Base-by-base conservation (phyloP, 1,284 basidiomycete species). In the Boletus smithii region DNA sequence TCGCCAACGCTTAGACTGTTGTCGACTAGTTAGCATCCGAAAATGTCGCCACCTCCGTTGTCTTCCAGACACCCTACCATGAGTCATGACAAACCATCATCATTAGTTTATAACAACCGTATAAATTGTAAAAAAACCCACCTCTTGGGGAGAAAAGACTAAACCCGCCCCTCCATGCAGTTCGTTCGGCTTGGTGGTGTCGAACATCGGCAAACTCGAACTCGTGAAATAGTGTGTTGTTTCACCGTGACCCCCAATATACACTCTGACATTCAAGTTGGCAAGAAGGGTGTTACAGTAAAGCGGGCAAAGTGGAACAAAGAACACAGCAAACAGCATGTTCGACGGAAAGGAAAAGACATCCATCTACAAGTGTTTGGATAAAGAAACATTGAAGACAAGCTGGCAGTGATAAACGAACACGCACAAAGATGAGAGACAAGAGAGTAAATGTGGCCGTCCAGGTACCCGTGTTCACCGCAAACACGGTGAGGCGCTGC, bases 401-500 rank as follows among this genome's bases (percentile, higher is more conserved):
- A 9, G 22, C n/a, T 37, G 20, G 4, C 8, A 18, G 5, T 2
- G 8, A 18, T 2, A 32, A 34, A 30, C 5, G 8, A 20, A 16
- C 3, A 42, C 55, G 2, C 23, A 60, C 56, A 10, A 60, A 27
- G 17, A 55, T 32, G 26, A 43, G 0, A 0, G 52, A 7, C 17
- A 51, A 24, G 14, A 60, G 3, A 0, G 58, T 48, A 8, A 57
- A 57, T 1, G 7, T 3, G 7, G 55, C 42, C 1, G 58, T 32
- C 55, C 55, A 57, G 16, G 44, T 29, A 2, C 56, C 51, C 0
- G 48, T 40, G 18, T 57, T 60, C 2, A 57, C 30, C 8, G 48
- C 33, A 11, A 58, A 53, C 3, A 60, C 3, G 3, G 22, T 26
- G 9, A 60, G 55, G 34, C 53, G 56, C n/a, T 60, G 55, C 11